phyloP scores from a whole-genome alignment of 2,329 filamentous ascomycete species.

The Aureobasidium pullulans region DNA sequence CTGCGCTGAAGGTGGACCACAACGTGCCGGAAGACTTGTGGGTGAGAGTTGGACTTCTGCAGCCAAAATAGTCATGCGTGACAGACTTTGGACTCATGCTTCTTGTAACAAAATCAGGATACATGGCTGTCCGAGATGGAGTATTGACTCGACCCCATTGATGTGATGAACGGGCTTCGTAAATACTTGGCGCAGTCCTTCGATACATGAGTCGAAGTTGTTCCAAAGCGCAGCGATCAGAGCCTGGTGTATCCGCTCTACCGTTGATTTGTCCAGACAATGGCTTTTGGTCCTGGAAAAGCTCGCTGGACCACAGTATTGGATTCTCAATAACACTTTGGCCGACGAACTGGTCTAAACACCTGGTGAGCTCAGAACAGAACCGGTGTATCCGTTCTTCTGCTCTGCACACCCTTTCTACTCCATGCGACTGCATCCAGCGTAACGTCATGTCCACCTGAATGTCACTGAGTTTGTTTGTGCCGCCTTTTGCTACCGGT shows the following conservation, averaged over 20 bases:
- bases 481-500: conserved; percentile 73
- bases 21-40: conserved; percentile 73
- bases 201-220: not conserved
- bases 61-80: conserved; percentile 59
- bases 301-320: conserved; percentile 83
- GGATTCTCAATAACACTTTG: conserved; percentile 78
- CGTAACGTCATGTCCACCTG: conserved; percentile 77
- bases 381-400: conserved; percentile 94
- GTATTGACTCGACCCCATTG: conserved; percentile 19
- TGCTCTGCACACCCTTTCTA: conserved; percentile 90
- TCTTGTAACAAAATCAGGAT: conserved; percentile 48
- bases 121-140: conserved; percentile 17
- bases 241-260: not conserved
- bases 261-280: not conserved
- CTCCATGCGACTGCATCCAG: conserved; percentile 73
- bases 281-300: conserved; percentile 52
- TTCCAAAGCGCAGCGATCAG: not conserved
- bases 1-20: conserved; percentile 78
- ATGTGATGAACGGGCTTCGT: not conserved
- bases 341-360: conserved; percentile 76
- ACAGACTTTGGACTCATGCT: conserved; percentile 28
- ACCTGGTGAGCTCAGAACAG: conserved; percentile 80
- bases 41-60: conserved; percentile 60
- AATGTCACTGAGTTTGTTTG: conserved; percentile 93
- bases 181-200: not conserved